Conservation (phyloP, 2,329 filamentous ascomycete genomes). For the Diplodia seriata region DNA sequence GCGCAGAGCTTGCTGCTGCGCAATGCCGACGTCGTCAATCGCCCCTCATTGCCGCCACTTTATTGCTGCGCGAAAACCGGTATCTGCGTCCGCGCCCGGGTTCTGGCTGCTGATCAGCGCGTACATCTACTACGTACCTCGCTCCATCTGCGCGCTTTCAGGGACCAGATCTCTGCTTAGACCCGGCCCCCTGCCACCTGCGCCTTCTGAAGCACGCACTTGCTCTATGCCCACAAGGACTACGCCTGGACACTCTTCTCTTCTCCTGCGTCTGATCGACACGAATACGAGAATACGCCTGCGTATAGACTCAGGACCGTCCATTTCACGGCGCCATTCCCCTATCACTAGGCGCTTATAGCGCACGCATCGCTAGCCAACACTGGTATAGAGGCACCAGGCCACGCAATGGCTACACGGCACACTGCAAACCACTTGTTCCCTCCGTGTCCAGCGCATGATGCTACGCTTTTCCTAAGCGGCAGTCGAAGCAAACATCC, state of each 20-base stretch:
- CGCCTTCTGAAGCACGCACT: neutral
- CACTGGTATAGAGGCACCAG: neutral
- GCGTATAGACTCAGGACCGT: neutral
- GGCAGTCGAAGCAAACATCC: too few species aligned
- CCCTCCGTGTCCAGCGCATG: too few species aligned
- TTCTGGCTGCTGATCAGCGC: neutral
- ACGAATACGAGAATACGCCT: slow-evolving; percentile 16
- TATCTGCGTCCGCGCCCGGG: neutral
- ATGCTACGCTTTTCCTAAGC: too few species aligned
- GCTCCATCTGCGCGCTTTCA: neutral
- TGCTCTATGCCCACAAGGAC: neutral
- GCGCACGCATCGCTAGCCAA: neutral
- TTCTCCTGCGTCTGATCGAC: neutral
- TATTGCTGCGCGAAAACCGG: neutral
- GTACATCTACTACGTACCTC: neutral
- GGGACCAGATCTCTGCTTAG: slow-evolving; percentile 8
- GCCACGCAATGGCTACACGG: neutral
- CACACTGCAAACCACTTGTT: too few species aligned
- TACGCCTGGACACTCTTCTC: neutral
- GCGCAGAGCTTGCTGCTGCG: neutral
- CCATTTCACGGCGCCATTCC: neutral
- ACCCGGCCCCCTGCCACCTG: neutral
- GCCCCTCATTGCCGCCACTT: neutral
- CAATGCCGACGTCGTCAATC: neutral
- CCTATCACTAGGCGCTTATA: neutral